Evolutionary conservation across 2,329 filamentous ascomycete genomes (phyloP), one percentile per base, ranked within the genome.

Genomic region (Bipolaris zeicola): DNA sequence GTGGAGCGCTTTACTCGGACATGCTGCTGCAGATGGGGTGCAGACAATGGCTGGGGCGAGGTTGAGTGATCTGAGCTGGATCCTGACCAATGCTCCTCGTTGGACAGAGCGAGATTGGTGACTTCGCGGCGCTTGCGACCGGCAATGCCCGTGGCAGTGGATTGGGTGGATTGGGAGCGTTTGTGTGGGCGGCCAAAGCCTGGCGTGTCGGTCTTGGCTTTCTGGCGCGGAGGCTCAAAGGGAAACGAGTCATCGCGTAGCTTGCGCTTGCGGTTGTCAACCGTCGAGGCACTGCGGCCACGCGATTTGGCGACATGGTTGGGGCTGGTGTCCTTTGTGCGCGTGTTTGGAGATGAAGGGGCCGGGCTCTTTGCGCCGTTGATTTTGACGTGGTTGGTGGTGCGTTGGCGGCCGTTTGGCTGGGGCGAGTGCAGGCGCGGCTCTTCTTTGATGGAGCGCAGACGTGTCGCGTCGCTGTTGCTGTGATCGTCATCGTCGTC

Each of bases 1-100:
- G 47, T 91, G 87, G 65, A 87, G 82, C 79, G 75, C 57, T 78
- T 77, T 26, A 66, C 85, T 79, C 66, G 86, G 80, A 57, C 88
- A 83, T 63, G 85, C 13, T 67, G 62, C 6, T 67, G 63, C 7
- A 71, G 57, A 47, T 70, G 69, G 7, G 73, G 67, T 49, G 70
- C 58, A 26, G 66, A 51, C 39, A 58, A 48, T 42, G 68, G 69
- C 18, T 68, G 72, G 20, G 73, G 73, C 13, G 74, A 76, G 7
- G 72, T 73, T 13, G 74, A 76, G 18, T 69, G 66, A 28, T 74
- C 74, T 6, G 74, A 76, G 62, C 70, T 73, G 22, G 72, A 73
- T 26, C 73, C 73, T 3, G 71, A 72, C 68, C 71, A 76, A 34
- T 67, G 62, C 51, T 68, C 65, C 33, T 76, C 73, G 33, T 61